phyloP scores from a whole-genome alignment of 495 filamentous ascomycete genomes.

The Penicillium robsamsonii region DNA sequence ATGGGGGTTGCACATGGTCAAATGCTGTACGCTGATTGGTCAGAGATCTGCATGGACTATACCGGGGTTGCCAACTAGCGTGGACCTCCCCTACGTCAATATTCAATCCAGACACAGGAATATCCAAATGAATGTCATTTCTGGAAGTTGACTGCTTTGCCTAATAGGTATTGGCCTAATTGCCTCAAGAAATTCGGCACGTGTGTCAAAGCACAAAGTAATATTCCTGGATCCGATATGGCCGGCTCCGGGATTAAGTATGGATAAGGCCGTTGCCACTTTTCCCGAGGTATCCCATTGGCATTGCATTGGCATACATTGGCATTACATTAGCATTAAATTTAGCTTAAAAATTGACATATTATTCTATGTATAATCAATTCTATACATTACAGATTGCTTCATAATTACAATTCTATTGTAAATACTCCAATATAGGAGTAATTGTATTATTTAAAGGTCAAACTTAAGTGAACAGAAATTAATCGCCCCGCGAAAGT shows the following conservation, averaged over 20 bases:
- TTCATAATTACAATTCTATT: neutral
- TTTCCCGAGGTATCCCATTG: neutral
- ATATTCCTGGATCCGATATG: neutral
- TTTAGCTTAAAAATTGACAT: neutral
- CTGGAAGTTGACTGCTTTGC: neutral
- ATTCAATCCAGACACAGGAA: neutral
- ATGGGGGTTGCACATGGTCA: constrained; percentile 6
- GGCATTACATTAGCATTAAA: neutral
- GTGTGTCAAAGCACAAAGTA: constrained; percentile 1
- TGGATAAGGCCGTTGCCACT: neutral
- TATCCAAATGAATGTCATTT: neutral
- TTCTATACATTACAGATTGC: neutral
- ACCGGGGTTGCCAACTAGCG: neutral
- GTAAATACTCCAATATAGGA: neutral
- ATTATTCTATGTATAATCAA: neutral
- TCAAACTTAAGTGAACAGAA: neutral
- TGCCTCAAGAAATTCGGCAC: neutral
- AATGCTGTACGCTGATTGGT: constrained; percentile 5
- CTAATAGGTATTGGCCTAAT: neutral
- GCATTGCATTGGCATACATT: neutral
- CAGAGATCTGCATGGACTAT: constrained; percentile 4
- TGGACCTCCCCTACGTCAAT: constrained; percentile 6
- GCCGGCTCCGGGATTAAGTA: neutral
- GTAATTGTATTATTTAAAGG: neutral
- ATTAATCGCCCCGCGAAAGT: constrained; percentile 1